Evolutionary conservation across 2,329 filamentous ascomycete genomes (phyloP).

Genomic region (Atkinsonella texensis): DNA sequence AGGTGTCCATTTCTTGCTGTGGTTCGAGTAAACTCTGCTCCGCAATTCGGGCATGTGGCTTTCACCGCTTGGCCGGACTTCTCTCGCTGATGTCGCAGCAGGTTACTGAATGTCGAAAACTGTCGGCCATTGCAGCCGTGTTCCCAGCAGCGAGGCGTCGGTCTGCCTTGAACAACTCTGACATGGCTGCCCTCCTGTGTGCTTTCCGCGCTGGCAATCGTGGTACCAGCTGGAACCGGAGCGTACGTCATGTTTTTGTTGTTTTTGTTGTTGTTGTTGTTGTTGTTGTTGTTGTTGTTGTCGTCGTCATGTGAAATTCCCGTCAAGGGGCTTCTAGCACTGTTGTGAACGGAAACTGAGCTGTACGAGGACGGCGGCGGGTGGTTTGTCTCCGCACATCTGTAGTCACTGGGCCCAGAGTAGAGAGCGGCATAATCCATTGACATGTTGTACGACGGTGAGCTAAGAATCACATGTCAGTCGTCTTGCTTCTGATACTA

Average conservation of each 20-base stretch:
- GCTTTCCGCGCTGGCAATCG: conserved; percentile 20
- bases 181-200: conserved; percentile 38
- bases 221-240: conserved; percentile 24
- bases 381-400: conserved; percentile 19
- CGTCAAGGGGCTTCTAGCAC: conserved; percentile 27
- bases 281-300: too few species aligned
- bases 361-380: neutral
- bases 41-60: conserved; percentile 80
- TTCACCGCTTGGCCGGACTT: conserved; percentile 87
- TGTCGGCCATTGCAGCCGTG: conserved; percentile 93
- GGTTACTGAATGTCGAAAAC: conserved; percentile 93
- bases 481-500: neutral
- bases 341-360: conserved; percentile 10
- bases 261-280: too few species aligned
- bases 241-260: conserved; percentile 28
- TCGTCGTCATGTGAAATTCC: conserved; percentile 22
- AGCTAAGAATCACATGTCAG: conserved; percentile 16
- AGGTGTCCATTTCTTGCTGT: conserved; percentile 78
- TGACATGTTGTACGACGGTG: conserved; percentile 28
- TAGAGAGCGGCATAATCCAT: conserved; percentile 31
- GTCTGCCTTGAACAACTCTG: conserved; percentile 61
- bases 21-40: conserved; percentile 85
- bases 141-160: conserved; percentile 96
- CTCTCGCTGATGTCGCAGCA: conserved; percentile 83
- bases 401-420: conserved; percentile 23